Conservation (phyloP, 73 alveolate species). For the Paramecium sexaurelia region DNA sequence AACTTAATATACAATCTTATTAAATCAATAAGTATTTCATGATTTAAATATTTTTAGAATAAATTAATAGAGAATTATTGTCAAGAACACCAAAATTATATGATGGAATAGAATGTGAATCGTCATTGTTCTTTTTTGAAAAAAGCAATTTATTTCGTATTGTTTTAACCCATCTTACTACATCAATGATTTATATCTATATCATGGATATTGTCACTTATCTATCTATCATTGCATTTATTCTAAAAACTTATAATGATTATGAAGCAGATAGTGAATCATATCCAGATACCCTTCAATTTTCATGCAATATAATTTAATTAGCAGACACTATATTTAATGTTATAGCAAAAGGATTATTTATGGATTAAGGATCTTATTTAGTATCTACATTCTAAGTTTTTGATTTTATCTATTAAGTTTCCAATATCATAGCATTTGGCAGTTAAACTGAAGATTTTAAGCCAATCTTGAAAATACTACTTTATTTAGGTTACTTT, state of each 20-base stretch:
- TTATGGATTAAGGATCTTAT: neutral
- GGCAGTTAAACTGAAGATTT: neutral
- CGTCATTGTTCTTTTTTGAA: neutral
- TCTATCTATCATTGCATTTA: neutral
- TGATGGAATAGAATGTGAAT: slow-evolving; percentile 7
- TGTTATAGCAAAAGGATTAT: neutral
- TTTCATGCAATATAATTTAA: neutral
- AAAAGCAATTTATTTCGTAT: neutral
- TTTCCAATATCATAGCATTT: neutral
- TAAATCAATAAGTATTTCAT: neutral
- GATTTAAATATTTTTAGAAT: neutral
- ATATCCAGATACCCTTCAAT: neutral
- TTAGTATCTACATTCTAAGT: neutral
- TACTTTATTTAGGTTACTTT: slow-evolving; percentile 13
- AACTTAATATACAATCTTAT: neutral
- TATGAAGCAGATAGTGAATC: neutral
- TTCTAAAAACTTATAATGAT: neutral
- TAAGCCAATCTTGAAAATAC: neutral
- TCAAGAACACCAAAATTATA: neutral
- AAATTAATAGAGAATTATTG: neutral
- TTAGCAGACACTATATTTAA: slow-evolving; percentile 18
- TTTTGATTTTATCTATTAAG: neutral
- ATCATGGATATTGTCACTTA: neutral
- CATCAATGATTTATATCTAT: neutral
- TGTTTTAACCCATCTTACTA: neutral